Evolutionary conservation across 257 asterid species (phyloP), one percentile per base, ranked within the genome.

Genomic region (Fraxinus pennsylvanica): DNA sequence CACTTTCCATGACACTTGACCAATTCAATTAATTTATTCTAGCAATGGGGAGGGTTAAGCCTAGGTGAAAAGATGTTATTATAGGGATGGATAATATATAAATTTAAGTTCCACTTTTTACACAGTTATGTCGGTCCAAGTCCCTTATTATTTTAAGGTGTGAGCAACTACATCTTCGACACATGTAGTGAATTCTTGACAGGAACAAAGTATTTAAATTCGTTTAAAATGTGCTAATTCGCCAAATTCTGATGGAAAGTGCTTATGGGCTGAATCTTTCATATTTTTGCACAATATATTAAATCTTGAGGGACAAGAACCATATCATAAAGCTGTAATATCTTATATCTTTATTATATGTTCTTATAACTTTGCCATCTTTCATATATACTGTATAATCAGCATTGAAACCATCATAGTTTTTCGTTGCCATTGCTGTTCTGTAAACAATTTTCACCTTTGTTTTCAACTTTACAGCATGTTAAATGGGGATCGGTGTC

Each of bases 401-500:
- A 54, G 10, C 6, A 5, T 54, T 5, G 10, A 54, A 54, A 19
- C 25, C 10, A 6, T 19, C 5, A 19, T 54, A 54, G 21, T n/a
- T 54, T 54, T 54, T 6, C 2, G 9, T 54, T 12, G 22, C 63
- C 19, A 52, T 52, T 52, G 9, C 3, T 54, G 65, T 15, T 52
- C 27, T 1, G 65, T 21, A 19, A 78, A 33, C 15, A 12, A 30
- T 10, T 47, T 21, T 25, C 35, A 14, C 50, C 29, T 78, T 78
- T 71, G 25, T 59, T 57, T 32, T 33, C 27, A 61, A 66, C 21
- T 38, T 74, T 83, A 79, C 97, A 95, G 99, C 78, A 43, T 29
- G 98, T 93, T n/a, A 81, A 84, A 85, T 95, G 99, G 99, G 99
- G 99, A 75, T 81, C 96, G 0, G 94, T 91, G 21, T 84, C 87